Base-by-base conservation (phyloP, 1,139 yeast genomes). In the Debaryomyces sp. region DNA sequence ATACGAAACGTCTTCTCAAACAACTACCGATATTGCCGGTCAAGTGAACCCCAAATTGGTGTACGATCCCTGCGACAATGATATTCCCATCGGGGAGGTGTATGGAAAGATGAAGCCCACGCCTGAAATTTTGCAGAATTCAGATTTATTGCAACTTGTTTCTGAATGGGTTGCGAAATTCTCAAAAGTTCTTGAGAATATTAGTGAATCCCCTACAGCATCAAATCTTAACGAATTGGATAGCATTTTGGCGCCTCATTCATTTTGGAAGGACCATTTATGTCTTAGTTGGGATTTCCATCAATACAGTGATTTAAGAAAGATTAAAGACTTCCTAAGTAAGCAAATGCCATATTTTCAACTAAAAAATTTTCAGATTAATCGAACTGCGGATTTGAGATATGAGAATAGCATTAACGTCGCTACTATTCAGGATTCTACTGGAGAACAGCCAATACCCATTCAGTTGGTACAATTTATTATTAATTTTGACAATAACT, bases 201-300 rank as follows among this genome's bases (percentile, higher is more conserved):
- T 49, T n/a, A 39, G 36, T 17, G 33, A 42, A 7, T 50, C 43
- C 13, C 41, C 53, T 4, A 17, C 45, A 1, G 35, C 44, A 7
- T 37, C 22, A 3, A 44, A 38, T 13, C 13, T 37, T 22, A 26
- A 52, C 8, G 52, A 43, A 13, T 45, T 63, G 47, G 62, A 57
- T 36, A 50, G 54, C 30, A 52, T 66, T 26, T 48, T 68, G 15
- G 45, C 59, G 18, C 55, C 62, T 4, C 70, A 68, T 50, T 63
- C 69, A 1, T 51, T 62, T 34, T 71, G 77, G 76, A 65, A 67
- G 47, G 77, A 71, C 52, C 71, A 71, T 50, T 54, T 68, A 37
- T 52, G 64, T 6, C 53, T 71, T 30, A 57, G 62, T 27, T 59
- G 67, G 61, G 72, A 71, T 45, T 51, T 67, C 40, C 68, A 66